Base-by-base conservation (phyloP, 441 rosid genomes). In the Jatropha podagrica region DNA sequence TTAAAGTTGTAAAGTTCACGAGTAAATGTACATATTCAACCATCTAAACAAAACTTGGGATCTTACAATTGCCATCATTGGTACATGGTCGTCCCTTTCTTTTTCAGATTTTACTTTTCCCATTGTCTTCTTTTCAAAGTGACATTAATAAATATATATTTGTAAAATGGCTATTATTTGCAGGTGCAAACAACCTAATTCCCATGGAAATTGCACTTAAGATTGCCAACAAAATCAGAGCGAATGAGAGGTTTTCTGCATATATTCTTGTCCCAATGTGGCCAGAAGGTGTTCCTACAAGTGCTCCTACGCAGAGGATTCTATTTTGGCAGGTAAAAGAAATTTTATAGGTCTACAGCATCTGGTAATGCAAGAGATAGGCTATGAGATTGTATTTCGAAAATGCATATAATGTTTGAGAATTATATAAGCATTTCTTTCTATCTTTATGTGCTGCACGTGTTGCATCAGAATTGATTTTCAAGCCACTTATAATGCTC, bases 121-220 rank as follows among this genome's bases (percentile, higher is more conserved):
- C 2, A 14, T 11, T 41, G 14, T 46, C 49, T 41, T 32, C 38
- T 51, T 40, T 52, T 79, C 46, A 58, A 8, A 59, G 12, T 40
- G 12, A 65, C 58, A 44, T 55, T 23, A 13, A 32, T 65, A 32
- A 44, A 41, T 60, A 32, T 37, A 44, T 15, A 14, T 52, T 62
- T 63, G n/a, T 75, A 48, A 77, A 37, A 23, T 55, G 48, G 27
- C 46, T 59, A 27, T 67, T 73, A 37, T 42, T 69, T 70, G 79
- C 83, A 95, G 99, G 99, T 82, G 99, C 98, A 48, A 85, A 96
- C 80, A 96, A 96, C 82, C 83, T 96, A 74, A 90, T 96, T 77
- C 99, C 98, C 7, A 96, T 94, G 97, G 99, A 96, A 88, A 92
- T 96, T 58, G 98, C 99, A 38, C 91, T 94, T 32, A 96, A 96